Evolutionary conservation across 225 moss, liverwort and hornwort species (phyloP).

Genomic region (Anthoceros angustus): DNA sequence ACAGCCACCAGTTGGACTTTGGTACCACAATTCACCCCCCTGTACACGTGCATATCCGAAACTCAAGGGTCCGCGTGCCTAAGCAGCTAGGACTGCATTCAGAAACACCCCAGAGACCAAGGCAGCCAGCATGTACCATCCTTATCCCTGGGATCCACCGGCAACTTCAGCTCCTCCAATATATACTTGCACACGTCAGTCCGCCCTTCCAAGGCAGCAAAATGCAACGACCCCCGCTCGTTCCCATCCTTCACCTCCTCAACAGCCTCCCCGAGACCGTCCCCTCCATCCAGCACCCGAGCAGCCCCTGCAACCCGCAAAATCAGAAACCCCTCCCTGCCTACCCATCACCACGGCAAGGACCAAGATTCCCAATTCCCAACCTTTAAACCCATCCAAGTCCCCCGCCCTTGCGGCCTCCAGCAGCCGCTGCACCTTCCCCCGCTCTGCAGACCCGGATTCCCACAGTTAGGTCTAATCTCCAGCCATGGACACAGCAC

Average conservation of each 20-base stretch:
- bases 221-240: slow-evolving; percentile 74
- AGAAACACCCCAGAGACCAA: neutral
- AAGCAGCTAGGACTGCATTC: neutral
- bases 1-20: slow-evolving; percentile 10
- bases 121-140: slow-evolving; percentile 25
- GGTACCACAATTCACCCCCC: slow-evolving; percentile 4
- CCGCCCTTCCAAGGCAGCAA: slow-evolving; percentile 70
- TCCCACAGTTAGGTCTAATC: too few species aligned
- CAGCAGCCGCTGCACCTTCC: slow-evolving; percentile 59
- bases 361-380: neutral
- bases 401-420: slow-evolving; percentile 73
- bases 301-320: slow-evolving; percentile 27
- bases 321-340: neutral
- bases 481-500: too few species aligned
- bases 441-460: slow-evolving; percentile 33
- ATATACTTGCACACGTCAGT: slow-evolving; percentile 61
- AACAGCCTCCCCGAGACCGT: slow-evolving; percentile 47
- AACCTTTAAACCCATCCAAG: slow-evolving; percentile 56
- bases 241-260: slow-evolving; percentile 76
- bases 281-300: slow-evolving; percentile 38
- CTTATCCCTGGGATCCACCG: slow-evolving; percentile 59
- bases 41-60: slow-evolving; percentile 5
- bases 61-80: neutral
- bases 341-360: too few species aligned
- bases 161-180: slow-evolving; percentile 67